Evolutionary conservation across 2,329 filamentous ascomycete species (phyloP).

Genomic region (Xylaria sp.): DNA sequence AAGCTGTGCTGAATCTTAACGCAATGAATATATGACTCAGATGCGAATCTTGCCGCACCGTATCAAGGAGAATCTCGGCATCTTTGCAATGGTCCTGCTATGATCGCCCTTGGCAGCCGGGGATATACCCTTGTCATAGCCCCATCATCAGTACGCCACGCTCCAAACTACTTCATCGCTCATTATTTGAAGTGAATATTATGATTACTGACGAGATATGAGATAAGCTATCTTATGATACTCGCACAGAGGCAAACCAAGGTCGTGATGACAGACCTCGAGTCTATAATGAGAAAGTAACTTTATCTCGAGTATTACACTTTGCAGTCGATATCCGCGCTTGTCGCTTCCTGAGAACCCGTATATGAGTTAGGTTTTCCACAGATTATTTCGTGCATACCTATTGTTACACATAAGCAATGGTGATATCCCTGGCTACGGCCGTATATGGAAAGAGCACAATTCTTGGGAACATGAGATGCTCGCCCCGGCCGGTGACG

Average conservation of each 20-base stretch:
- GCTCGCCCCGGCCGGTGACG: background rate
- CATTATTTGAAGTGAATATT: conserved; percentile 18
- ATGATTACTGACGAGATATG: conserved; percentile 28
- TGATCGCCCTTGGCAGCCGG: conserved; percentile 46
- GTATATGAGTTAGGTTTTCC: conserved; percentile 10
- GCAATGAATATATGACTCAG: conserved; percentile 18
- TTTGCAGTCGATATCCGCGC: background rate
- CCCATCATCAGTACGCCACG: conserved; percentile 27
- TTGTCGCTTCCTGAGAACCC: conserved; percentile 1
- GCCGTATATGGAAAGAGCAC: conserved; percentile 34
- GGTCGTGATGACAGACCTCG: background rate
- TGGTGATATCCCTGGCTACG: conserved; percentile 29
- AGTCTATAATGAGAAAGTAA: background rate
- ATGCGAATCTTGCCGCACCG: conserved; percentile 32
- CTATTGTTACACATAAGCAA: conserved; percentile 33
- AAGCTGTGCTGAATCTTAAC: background rate
- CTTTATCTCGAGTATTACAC: background rate
- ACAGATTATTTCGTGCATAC: conserved; percentile 26
- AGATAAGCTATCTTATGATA: background rate
- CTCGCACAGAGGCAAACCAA: background rate
- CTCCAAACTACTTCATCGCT: conserved; percentile 19
- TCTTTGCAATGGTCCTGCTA: conserved; percentile 32
- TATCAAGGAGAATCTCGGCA: conserved; percentile 23
- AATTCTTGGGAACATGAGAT: background rate
- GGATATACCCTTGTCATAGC: conserved; percentile 35